phyloP scores from a whole-genome alignment of 2,329 filamentous ascomycete species.

The Hymenoscyphus scutula region DNA sequence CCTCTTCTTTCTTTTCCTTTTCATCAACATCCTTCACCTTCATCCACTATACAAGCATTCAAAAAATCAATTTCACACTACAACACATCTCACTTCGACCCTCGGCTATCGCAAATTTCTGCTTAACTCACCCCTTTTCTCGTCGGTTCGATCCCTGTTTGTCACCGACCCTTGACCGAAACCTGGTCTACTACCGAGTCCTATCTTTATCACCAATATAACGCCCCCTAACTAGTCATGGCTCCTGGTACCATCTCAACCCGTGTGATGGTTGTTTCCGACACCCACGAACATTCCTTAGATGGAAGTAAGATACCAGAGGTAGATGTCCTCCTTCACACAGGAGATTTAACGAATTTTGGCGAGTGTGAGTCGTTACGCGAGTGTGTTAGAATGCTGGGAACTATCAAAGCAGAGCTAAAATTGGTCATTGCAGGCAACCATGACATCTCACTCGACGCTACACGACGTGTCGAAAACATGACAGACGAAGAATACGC shows the following conservation, averaged over 20 bases:
- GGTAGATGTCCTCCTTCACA: conserved; percentile 40
- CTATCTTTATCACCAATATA: not conserved
- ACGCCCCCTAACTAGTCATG: not conserved
- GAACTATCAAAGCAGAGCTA: conserved; percentile 48
- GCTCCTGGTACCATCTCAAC: conserved; percentile 20
- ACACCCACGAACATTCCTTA: conserved; percentile 27
- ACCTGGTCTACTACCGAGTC: too few relatives aligned
- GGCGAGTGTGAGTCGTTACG: conserved; percentile 30
- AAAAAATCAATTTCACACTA: too few relatives aligned
- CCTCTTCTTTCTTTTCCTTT: too few relatives aligned
- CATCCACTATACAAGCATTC: too few relatives aligned
- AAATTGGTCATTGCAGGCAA: conserved; percentile 63
- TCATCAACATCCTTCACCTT: too few relatives aligned
- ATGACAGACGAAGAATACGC: conserved; percentile 26
- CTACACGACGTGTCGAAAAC: conserved; percentile 9
- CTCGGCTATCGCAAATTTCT: too few relatives aligned
- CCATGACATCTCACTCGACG: conserved; percentile 57
- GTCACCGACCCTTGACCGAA: too few relatives aligned
- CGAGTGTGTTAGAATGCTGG: conserved; percentile 28
- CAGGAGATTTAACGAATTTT: conserved; percentile 40
- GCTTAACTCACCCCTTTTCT: too few relatives aligned
- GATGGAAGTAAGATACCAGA: conserved; percentile 21
- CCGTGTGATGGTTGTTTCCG: conserved; percentile 27
- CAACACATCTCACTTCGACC: too few relatives aligned
- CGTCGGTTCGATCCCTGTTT: not conserved